A percentile compares a stretch with the other conserved stretches of the same genome.
Evolutionary conservation across 768 basidiomycete species (phyloP).

Genomic region (Lactifluus volemus): DNA sequence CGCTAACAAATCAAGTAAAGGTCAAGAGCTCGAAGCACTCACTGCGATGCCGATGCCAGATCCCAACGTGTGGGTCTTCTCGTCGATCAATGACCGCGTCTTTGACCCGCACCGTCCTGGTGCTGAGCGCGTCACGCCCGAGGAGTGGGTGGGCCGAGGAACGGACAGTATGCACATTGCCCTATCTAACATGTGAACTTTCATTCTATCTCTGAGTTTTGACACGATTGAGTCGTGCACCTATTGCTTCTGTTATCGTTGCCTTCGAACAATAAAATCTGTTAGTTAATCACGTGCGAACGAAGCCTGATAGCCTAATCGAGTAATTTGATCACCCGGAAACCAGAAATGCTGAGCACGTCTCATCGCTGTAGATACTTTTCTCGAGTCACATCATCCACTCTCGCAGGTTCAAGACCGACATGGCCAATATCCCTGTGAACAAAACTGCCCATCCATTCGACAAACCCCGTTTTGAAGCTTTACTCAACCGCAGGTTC

Average conservation of each 20-base stretch:
- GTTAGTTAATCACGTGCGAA: not conserved
- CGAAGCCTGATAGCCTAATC: not conserved
- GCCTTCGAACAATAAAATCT: too few relatives aligned
- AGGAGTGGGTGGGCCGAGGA: slow-evolving; percentile 51
- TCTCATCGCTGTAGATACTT: not conserved
- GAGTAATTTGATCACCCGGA: not conserved
- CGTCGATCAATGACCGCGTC: slow-evolving; percentile 47
- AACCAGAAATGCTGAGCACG: slow-evolving; percentile 8
- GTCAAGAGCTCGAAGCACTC: slow-evolving; percentile 53
- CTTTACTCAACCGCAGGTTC: slow-evolving; percentile 81
- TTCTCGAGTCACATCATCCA: not conserved
- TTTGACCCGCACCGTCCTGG: slow-evolving; percentile 31
- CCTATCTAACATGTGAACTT: slow-evolving; percentile 4
- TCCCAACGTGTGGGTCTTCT: slow-evolving; percentile 52
- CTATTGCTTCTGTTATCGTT: too few relatives aligned
- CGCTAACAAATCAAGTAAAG: slow-evolving; percentile 24
- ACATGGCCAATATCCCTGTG: slow-evolving; percentile 32
- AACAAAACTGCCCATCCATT: slow-evolving; percentile 84
- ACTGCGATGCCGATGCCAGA: slow-evolving; percentile 54
- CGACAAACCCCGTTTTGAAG: slow-evolving; percentile 79
- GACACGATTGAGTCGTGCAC: not conserved
- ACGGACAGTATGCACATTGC: slow-evolving; percentile 34
- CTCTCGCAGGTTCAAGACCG: slow-evolving; percentile 8
- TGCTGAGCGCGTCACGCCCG: slow-evolving; percentile 40
- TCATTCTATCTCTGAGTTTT: not conserved